phyloP scores from a whole-genome alignment of 805 yeast species.

The Saccharomyces eubayanus region DNA sequence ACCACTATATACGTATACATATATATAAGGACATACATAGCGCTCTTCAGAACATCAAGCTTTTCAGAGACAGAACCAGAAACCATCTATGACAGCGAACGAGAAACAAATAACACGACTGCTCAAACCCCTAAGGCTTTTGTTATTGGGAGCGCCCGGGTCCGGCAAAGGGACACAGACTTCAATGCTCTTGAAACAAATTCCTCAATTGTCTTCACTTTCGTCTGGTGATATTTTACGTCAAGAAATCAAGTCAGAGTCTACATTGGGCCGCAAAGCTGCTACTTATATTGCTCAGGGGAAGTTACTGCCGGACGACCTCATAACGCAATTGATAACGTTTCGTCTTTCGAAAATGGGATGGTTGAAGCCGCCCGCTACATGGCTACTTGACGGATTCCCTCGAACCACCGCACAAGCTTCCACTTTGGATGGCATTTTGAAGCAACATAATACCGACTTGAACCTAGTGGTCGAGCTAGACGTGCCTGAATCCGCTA shows the following conservation, averaged over 20 bases:
- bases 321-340: constrained; percentile 54
- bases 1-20: not conserved
- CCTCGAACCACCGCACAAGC: constrained; percentile 82
- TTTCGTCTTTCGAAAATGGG: constrained; percentile 35
- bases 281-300: constrained; percentile 53
- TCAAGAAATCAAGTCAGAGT: constrained; percentile 46
- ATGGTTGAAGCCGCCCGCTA: constrained; percentile 29
- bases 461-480: constrained; percentile 78
- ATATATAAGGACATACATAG: not conserved
- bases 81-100: not conserved
- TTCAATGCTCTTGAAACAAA: constrained; percentile 46
- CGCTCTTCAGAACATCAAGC: not conserved
- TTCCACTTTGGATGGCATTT: constrained; percentile 39
- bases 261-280: constrained; percentile 53
- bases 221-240: constrained; percentile 84
- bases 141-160: constrained; percentile 90
- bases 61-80: not conserved
- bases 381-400: constrained; percentile 86
- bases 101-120: not conserved
- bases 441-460: constrained; percentile 33
- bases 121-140: constrained; percentile 46
- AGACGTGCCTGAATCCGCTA: constrained; percentile 78
- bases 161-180: constrained; percentile 93
- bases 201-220: constrained; percentile 48
- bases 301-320: constrained; percentile 59